These are phyloP conservation scores for Elongisporangium senticosum DNA, from an alignment of 352 stramenopile genomes.

Conservation along the genomic window DNA sequence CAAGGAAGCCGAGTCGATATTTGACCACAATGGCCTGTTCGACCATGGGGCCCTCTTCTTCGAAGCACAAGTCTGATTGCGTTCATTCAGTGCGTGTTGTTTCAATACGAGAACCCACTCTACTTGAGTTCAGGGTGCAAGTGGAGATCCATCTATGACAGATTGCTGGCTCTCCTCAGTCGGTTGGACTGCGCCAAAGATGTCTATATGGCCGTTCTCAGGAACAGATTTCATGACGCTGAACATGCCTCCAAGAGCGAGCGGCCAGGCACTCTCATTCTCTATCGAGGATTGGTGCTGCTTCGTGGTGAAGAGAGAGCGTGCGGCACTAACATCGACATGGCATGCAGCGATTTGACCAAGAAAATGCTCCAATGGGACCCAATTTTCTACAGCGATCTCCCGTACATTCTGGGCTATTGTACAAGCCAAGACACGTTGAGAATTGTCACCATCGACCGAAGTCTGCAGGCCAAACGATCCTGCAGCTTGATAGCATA, in stretches of 20 bases:
- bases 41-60: too few relatives aligned
- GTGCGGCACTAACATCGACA: background rate
- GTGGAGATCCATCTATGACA: too few relatives aligned
- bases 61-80: too few relatives aligned
- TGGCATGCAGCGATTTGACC: background rate
- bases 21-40: too few relatives aligned
- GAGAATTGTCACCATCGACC: conserved; percentile 2
- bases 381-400: conserved; percentile 6
- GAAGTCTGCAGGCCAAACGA: background rate
- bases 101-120: too few relatives aligned
- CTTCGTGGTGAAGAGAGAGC: conserved; percentile 10
- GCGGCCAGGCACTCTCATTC: conserved; percentile 1
- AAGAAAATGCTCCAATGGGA: conserved; percentile 5
- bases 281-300: conserved; percentile 4
- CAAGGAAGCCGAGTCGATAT: too few relatives aligned
- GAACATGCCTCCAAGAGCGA: background rate
- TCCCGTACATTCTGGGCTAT: conserved; percentile 6
- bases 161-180: too few relatives aligned
- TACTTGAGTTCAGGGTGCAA: too few relatives aligned
- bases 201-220: too few relatives aligned
- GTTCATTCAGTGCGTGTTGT: too few relatives aligned
- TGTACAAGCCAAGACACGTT: background rate
- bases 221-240: too few relatives aligned
- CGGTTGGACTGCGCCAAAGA: too few relatives aligned
- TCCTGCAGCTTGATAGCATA: conserved; percentile 1